Base-by-base conservation (phyloP, 371 early-diverging fungal genomes). In the Lichtheimia corymbifera region DNA sequence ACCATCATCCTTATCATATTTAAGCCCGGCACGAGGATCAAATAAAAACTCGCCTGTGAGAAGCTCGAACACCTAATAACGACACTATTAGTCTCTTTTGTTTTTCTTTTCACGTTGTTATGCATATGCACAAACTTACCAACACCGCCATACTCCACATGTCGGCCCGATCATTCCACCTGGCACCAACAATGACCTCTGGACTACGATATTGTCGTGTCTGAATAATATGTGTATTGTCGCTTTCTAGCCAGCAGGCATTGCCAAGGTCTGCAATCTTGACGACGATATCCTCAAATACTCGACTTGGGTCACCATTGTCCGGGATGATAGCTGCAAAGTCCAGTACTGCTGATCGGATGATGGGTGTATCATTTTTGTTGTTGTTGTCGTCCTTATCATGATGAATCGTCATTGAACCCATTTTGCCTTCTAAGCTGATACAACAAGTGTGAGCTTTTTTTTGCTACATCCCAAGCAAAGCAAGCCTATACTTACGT, bases 241-340 rank as follows among this genome's bases (percentile, higher is more conserved):
- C 95, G 41, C 94, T 90, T 66, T 97, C 86, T 13, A 87, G 87
- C 93, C 95, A 97, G 65, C 95, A 96, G 7, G 99, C 96, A 72
- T 97, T 98, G 13, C 99, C 98, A 25, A 98, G 82, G 81, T 98
- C 99, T 9, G 98, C 97, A 72, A 98, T 94, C 74, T 98, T 99
- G 49, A 98, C 92, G 0, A 73, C 75, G 49, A 92, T 85, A 27
- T 71, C 63, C 41, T 70, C 72, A 60, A 72, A 65, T 4, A 61
- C 74, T 7, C 22, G n/a, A 22, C 47, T 47, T 17, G 47, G 47
- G 14, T 22, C 22, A 22, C 22, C 47, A 22, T 22, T 47, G 9
- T n/a, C 47, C 0, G 47, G 47, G 6, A 47, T 47, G 47, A 47
- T 47, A 1, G 47, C 22, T 47, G 47, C 22, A 11, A 47, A 47